phyloP scores from a whole-genome alignment of 345 rosid species.

The Syzygium grande region DNA sequence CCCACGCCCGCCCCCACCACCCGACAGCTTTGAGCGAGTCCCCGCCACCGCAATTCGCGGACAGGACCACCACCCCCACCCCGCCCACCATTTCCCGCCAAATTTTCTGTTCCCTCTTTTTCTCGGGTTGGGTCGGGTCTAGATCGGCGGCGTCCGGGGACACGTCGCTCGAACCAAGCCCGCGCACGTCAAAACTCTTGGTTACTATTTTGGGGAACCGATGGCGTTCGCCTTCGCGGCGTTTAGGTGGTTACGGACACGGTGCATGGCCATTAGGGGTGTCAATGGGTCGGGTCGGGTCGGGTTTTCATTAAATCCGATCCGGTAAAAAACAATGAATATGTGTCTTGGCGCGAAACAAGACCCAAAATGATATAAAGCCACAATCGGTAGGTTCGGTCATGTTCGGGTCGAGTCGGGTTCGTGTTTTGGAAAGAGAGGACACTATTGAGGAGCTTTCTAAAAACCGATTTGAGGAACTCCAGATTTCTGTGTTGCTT shows the following conservation, averaged over 20 bases:
- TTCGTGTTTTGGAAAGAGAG: too few relatives aligned
- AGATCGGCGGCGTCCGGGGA: background rate
- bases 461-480: too few relatives aligned
- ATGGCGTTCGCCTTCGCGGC: background rate
- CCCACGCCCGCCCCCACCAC: background rate
- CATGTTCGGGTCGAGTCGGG: too few relatives aligned
- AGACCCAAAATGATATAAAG: too few relatives aligned
- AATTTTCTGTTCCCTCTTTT: background rate
- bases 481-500: too few relatives aligned
- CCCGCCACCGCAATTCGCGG: background rate
- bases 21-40: background rate
- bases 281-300: too few relatives aligned
- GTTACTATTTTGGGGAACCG: background rate
- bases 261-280: too few relatives aligned
- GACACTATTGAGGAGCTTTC: too few relatives aligned
- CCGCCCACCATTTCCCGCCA: background rate
- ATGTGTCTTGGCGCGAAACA: too few relatives aligned
- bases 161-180: background rate
- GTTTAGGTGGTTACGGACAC: background rate
- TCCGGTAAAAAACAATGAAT: too few relatives aligned
- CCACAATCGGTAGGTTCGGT: too few relatives aligned
- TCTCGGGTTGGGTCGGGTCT: background rate
- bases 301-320: too few relatives aligned
- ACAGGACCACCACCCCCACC: background rate
- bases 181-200: background rate